Conservation (phyloP, 1,284 basidiomycete genomes). For the Agroathelia rolfsii region DNA sequence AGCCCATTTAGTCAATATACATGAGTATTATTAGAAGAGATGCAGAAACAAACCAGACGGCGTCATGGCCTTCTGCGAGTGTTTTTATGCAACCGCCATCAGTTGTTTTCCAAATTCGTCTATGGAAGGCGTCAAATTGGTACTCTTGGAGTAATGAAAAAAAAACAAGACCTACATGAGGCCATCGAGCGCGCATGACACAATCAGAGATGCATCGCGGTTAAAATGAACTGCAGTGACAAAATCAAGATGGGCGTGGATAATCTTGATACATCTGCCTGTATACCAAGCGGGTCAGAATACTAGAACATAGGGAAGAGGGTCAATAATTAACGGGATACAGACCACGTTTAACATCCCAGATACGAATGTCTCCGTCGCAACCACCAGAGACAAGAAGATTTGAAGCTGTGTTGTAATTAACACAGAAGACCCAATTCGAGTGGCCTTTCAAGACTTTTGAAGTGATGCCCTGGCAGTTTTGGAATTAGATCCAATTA, state of each 20-base stretch:
- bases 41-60: slow-evolving; percentile 59
- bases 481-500: too few species aligned
- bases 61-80: slow-evolving; percentile 82
- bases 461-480: slow-evolving; percentile 49
- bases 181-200: slow-evolving; percentile 87
- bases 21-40: slow-evolving; percentile 6
- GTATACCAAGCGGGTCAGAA: slow-evolving; percentile 3
- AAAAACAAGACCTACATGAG: slow-evolving; percentile 73
- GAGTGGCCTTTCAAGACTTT: slow-evolving; percentile 74
- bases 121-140: slow-evolving; percentile 21
- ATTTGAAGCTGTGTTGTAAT: slow-evolving; percentile 83
- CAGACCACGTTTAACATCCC: slow-evolving; percentile 77
- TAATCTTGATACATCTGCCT: slow-evolving; percentile 74
- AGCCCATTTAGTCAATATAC: slow-evolving; percentile 3
- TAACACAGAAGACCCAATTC: slow-evolving; percentile 85
- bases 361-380: slow-evolving; percentile 88
- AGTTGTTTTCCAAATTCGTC: slow-evolving; percentile 90
- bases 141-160: slow-evolving; percentile 7
- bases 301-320: slow-evolving; percentile 2
- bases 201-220: slow-evolving; percentile 82
- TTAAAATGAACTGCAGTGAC: slow-evolving; percentile 94
- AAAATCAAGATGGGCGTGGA: slow-evolving; percentile 91
- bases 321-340: slow-evolving; percentile 2
- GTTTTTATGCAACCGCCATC: slow-evolving; percentile 96
- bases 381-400: slow-evolving; percentile 87